Evolutionary conservation across 1,139 yeast genomes (phyloP).

Genomic region (Saccharomycopsis hybrid): DNA sequence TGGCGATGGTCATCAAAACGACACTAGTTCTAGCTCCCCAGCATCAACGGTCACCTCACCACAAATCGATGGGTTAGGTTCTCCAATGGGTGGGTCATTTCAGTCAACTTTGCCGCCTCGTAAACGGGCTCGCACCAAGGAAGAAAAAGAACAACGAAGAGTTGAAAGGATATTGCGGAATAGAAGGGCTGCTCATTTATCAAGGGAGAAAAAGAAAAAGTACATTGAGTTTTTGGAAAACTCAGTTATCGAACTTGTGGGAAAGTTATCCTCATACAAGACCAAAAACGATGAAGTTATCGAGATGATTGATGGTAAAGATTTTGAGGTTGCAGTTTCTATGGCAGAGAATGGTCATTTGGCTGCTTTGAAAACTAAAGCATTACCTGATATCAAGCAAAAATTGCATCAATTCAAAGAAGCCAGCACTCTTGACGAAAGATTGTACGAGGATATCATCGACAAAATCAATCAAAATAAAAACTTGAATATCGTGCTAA

Average conservation of each 20-base stretch:
- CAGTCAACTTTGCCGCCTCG: constrained; percentile 63
- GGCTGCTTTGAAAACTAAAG: neutral
- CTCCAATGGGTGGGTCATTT: neutral
- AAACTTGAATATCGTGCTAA: constrained; percentile 7
- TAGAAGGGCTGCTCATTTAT: constrained; percentile 95
- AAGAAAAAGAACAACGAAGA: constrained; percentile 94
- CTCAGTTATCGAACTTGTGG: constrained; percentile 41
- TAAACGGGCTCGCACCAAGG: constrained; percentile 92
- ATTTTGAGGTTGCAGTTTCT: neutral
- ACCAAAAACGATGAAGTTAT: neutral
- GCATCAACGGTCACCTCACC: neutral
- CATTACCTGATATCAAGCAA: too few relatives aligned
- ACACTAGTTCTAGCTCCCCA: neutral
- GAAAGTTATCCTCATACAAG: neutral
- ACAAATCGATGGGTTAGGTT: neutral
- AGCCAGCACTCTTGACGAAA: neutral
- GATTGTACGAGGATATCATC: constrained; percentile 1
- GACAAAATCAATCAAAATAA: constrained; percentile 16
- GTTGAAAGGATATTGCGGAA: constrained; percentile 88
- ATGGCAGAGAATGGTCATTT: neutral
- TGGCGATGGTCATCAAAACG: neutral
- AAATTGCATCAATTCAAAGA: too few relatives aligned
- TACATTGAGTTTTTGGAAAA: constrained; percentile 83
- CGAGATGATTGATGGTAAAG: neutral
- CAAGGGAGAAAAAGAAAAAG: constrained; percentile 91